Percentiles rank a stretch among this genome's conserved stretches.
These are phyloP conservation scores for Rubroshorea leprosula DNA, from an alignment of 345 rosid genomes.

Conservation along the genomic window DNA sequence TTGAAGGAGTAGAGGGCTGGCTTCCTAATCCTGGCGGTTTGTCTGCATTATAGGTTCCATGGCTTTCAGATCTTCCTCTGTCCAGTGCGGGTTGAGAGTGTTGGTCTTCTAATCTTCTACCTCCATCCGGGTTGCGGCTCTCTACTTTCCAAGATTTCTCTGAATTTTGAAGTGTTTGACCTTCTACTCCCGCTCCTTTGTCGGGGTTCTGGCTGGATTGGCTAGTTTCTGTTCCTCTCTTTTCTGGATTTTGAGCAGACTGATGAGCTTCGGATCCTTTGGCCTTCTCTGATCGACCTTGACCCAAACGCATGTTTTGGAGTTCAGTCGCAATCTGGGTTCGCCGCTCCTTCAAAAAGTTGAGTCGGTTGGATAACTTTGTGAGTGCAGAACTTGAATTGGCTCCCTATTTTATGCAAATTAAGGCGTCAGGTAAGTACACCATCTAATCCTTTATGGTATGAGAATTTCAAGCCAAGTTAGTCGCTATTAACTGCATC, in stretches of 20 bases:
- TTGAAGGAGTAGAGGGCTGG: slow-evolving; percentile 19
- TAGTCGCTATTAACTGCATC: not conserved
- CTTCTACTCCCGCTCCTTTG: slow-evolving; percentile 2
- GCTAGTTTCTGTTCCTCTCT: slow-evolving; percentile 18
- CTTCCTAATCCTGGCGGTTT: slow-evolving; percentile 30
- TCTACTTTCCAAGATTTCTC: slow-evolving; percentile 8
- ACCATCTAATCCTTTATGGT: not conserved
- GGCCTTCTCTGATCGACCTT: not conserved
- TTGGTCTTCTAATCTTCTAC: slow-evolving; percentile 9
- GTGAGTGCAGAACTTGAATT: slow-evolving; percentile 54
- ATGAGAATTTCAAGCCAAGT: not conserved
- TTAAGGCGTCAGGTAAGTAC: not conserved
- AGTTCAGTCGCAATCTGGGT: slow-evolving; percentile 59
- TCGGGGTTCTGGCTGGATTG: slow-evolving; percentile 10
- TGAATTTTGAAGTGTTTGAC: slow-evolving; percentile 15
- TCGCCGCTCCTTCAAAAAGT: slow-evolving; percentile 80
- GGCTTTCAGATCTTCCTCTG: slow-evolving; percentile 39
- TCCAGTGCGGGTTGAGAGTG: slow-evolving; percentile 19
- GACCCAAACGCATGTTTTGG: slow-evolving; percentile 35
- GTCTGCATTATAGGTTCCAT: slow-evolving; percentile 21
- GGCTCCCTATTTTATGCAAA: slow-evolving; percentile 33
- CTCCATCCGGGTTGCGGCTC: slow-evolving; percentile 9
- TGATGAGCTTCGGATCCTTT: slow-evolving; percentile 16
- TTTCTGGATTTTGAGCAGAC: slow-evolving; percentile 11
- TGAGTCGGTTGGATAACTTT: slow-evolving; percentile 71